Base-by-base conservation (phyloP, 106 monocot genomes). In the Allium sativum region DNA sequence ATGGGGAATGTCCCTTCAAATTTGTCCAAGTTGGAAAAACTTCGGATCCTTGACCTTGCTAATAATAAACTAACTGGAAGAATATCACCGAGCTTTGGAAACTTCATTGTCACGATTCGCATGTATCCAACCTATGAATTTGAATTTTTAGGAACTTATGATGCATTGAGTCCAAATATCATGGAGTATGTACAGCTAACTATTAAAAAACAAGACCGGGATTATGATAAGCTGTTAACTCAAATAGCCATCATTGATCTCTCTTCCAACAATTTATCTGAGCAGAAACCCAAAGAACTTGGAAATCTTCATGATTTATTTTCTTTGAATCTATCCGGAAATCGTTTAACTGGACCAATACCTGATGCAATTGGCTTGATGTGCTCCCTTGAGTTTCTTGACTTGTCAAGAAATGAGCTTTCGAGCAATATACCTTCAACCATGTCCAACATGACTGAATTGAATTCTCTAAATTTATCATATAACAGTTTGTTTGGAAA, bases 401-500 rank as follows among this genome's bases (percentile, higher is more conserved):
- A 75, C 15, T 46, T 77, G 10, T 78, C 73, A 22, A 8, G 8
- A 17, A 73, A 78, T 13, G 16, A 67, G 31, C 62, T 78, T 48
- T 46, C 67, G n/a, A 74, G 74, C n/a, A 20, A 15, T 3, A 79
- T 79, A 52, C 79, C 74, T 5, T 9, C 48, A 42, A 61, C 54
- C 21, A 42, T 78, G 0, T 62, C 66, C 3, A 0, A 15, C 7
- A 12, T 72, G 17, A 61, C 48, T 13, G 66, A 3, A 21, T 55
- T 75, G 31, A 18, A 12, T 14, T 1, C 7, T 7, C 45, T 71
- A 22, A 75, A 78, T 42, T 43, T 60, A 31, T 44, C 60, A 17
- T 60, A 16, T 10, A 60, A 60, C 60, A 60, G 44, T 10, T 44
- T 45, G 15, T 74, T 66, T 5, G 69, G 74, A 15, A 46, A n/a